Conservation (phyloP, 2,329 filamentous ascomycete genomes). For the Epichloe uncinata region DNA sequence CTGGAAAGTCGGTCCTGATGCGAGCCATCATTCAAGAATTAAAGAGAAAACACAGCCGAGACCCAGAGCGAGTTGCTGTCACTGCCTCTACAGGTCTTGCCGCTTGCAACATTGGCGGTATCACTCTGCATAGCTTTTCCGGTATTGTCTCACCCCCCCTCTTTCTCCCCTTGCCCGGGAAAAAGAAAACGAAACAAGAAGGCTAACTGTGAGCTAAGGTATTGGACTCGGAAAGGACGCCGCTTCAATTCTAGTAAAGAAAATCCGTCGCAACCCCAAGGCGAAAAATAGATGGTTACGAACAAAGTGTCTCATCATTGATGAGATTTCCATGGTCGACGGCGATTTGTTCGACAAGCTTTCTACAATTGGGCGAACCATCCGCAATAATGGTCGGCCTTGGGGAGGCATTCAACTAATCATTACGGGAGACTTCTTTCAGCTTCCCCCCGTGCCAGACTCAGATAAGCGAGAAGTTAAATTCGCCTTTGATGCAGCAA, state of each 20-base stretch:
- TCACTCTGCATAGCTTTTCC: constrained; percentile 90
- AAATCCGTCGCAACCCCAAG: constrained; percentile 79
- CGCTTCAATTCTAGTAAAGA: constrained; percentile 61
- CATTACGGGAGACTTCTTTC: constrained; percentile 96
- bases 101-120: constrained; percentile 91
- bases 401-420: constrained; percentile 95
- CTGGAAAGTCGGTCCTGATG: constrained; percentile 93
- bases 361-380: constrained; percentile 68
- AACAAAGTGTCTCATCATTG: constrained; percentile 78
- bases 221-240: constrained; percentile 92
- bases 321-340: constrained; percentile 98
- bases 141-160: constrained; percentile 28
- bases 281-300: constrained; percentile 79
- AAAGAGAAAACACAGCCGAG: constrained; percentile 59
- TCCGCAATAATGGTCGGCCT: constrained; percentile 81
- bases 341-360: constrained; percentile 95
- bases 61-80: constrained; percentile 77
- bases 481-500: constrained; percentile 85
- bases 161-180: not conserved
- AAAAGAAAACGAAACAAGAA: not conserved
- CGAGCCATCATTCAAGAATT: constrained; percentile 76
- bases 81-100: constrained; percentile 93
- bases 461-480: constrained; percentile 54
- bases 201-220: constrained; percentile 11
- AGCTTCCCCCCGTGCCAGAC: constrained; percentile 87